Conservation (phyloP, 2,329 filamentous ascomycete genomes). For the Cordyceps javanica region DNA sequence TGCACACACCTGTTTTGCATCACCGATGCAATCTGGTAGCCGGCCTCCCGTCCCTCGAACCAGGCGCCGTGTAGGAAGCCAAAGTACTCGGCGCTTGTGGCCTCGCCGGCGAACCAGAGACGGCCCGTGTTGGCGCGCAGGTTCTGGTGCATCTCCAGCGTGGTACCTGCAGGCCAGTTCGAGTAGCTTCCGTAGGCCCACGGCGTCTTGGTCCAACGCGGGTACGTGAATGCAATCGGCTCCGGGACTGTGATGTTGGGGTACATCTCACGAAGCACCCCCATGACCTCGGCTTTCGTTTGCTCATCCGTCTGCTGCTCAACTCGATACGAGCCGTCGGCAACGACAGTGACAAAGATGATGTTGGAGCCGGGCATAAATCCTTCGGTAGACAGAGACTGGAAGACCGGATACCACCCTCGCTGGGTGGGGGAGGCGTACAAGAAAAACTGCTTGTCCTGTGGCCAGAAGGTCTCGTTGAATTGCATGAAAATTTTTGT, state of each 20-base stretch:
- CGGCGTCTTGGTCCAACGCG: conserved; percentile 42
- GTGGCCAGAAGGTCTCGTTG: conserved; percentile 57
- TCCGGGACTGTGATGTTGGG: conserved; percentile 50
- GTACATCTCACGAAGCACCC: conserved; percentile 56
- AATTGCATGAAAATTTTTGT: conserved; percentile 70
- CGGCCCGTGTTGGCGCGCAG: conserved; percentile 56
- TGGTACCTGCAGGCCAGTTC: conserved; percentile 60
- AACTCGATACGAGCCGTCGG: conserved; percentile 48
- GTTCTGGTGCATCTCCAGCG: conserved; percentile 61
- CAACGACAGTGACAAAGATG: conserved; percentile 58
- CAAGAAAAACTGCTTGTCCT: conserved; percentile 37
- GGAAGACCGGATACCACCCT: conserved; percentile 52
- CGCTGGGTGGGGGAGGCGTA: conserved; percentile 37
- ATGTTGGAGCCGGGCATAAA: conserved; percentile 58
- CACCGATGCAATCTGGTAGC: conserved; percentile 35
- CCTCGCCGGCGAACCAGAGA: conserved; percentile 61
- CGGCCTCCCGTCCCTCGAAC: conserved; percentile 48
- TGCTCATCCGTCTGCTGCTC: conserved; percentile 54
- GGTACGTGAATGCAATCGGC: conserved; percentile 55
- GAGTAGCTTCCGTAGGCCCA: conserved; percentile 57
- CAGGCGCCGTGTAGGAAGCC: conserved; percentile 60
- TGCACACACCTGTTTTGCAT: conserved; percentile 17
- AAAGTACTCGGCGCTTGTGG: conserved; percentile 56
- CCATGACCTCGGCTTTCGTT: conserved; percentile 51
- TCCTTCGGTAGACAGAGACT: conserved; percentile 51